phyloP scores from a whole-genome alignment of 371 early-diverging fungal species.

The Apophysomyces elegans region DNA sequence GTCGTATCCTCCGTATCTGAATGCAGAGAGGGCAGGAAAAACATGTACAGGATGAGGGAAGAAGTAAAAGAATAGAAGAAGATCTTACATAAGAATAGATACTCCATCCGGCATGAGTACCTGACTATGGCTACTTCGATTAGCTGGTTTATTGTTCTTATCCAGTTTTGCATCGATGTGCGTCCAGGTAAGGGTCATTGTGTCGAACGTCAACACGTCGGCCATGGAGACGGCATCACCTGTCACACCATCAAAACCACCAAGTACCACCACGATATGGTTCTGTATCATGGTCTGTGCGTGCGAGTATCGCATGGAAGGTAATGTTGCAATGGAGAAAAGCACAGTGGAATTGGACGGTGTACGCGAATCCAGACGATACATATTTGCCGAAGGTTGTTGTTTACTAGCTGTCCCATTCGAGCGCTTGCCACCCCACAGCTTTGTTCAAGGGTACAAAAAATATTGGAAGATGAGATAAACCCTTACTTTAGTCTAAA shows the following conservation, averaged over 20 bases:
- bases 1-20: slow-evolving; percentile 53
- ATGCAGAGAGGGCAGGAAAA: neutral
- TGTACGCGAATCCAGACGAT: slow-evolving; percentile 34
- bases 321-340: slow-evolving; percentile 5
- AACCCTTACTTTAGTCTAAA: neutral
- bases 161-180: slow-evolving; percentile 35
- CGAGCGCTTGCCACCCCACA: slow-evolving; percentile 49
- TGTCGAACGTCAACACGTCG: slow-evolving; percentile 48
- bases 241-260: slow-evolving; percentile 45
- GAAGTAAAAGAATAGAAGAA: neutral
- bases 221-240: slow-evolving; percentile 40
- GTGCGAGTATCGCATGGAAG: slow-evolving; percentile 42
- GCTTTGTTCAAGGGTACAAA: slow-evolving; percentile 20
- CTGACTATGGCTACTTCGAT: slow-evolving; percentile 48
- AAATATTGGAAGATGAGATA: neutral
- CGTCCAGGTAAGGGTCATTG: slow-evolving; percentile 24
- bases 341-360: slow-evolving; percentile 34
- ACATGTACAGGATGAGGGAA: neutral
- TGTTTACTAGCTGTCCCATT: slow-evolving; percentile 9
- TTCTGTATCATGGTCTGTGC: slow-evolving; percentile 41
- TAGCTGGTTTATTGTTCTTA: slow-evolving; percentile 37
- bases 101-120: slow-evolving; percentile 46
- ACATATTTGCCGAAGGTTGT: slow-evolving; percentile 29
- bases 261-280: slow-evolving; percentile 39
- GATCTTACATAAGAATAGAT: slow-evolving; percentile 45